Percentiles rank a stretch among this genome's conserved stretches.
Conservation (phyloP, 2,329 filamentous ascomycete species). For the Aspergillus pseudoglaucus region DNA sequence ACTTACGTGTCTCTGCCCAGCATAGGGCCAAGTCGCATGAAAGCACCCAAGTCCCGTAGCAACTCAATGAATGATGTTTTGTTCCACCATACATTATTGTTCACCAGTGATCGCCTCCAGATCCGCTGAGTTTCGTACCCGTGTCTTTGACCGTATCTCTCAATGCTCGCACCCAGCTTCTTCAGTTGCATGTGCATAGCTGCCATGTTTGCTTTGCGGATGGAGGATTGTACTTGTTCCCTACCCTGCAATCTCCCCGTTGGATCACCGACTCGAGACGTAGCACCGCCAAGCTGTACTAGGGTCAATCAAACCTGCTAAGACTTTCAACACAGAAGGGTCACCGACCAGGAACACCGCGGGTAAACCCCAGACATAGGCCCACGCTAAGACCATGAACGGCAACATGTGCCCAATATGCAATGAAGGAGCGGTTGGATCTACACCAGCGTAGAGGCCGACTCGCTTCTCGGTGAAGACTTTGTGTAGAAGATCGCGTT, state of each 20-base stretch:
- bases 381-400: constrained; percentile 46
- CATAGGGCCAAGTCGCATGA: constrained; percentile 77
- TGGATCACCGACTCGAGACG: constrained; percentile 42
- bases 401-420: constrained; percentile 47
- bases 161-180: constrained; percentile 68
- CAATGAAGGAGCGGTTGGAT: constrained; percentile 45
- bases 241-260: constrained; percentile 39
- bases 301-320: constrained; percentile 10
- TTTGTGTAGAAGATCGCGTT: constrained; percentile 37
- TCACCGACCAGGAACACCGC: constrained; percentile 39
- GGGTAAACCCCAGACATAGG: constrained; percentile 43
- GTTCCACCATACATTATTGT: constrained; percentile 82
- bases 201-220: constrained; percentile 42
- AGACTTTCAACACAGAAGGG: too few relatives aligned
- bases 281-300: constrained; percentile 41
- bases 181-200: constrained; percentile 46
- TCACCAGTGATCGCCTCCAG: constrained; percentile 62
- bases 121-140: constrained; percentile 58
- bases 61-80: constrained; percentile 67
- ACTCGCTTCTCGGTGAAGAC: constrained; percentile 41
- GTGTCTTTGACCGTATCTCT: constrained; percentile 57
- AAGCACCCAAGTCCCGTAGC: constrained; percentile 63
- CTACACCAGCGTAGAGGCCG: constrained; percentile 44
- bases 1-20: constrained; percentile 79
- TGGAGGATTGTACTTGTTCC: constrained; percentile 27